phyloP scores from a whole-genome alignment of 2,329 filamentous ascomycete genomes.

The Pseudogymnoascus sp. region DNA sequence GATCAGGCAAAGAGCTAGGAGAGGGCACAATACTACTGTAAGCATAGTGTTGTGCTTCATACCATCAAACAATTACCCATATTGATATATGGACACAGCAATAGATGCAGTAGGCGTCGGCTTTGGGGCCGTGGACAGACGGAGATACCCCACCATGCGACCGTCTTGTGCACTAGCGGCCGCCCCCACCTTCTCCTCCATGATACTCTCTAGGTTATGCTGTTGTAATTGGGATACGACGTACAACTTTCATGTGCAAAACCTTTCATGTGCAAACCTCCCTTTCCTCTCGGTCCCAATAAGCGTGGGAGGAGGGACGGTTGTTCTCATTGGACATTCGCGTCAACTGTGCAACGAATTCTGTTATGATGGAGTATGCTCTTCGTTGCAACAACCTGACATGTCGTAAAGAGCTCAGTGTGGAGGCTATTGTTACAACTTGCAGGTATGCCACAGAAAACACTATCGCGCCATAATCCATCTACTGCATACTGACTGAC shows the following conservation, averaged over 20 bases:
- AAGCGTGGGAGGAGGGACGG: background rate
- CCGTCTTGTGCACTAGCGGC: background rate
- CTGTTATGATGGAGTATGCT: constrained; percentile 57
- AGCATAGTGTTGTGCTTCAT: background rate
- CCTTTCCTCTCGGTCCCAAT: background rate
- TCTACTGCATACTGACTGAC: constrained; percentile 8
- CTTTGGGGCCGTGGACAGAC: background rate
- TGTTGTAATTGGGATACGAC: background rate
- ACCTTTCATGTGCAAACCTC: background rate
- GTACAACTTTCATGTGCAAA: background rate
- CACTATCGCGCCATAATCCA: constrained; percentile 11
- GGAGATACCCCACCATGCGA: background rate
- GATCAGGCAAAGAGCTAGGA: background rate
- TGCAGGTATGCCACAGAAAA: constrained; percentile 57
- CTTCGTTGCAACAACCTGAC: constrained; percentile 74
- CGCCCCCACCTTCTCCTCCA: background rate
- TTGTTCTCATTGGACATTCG: background rate
- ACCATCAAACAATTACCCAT: background rate
- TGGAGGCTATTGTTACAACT: constrained; percentile 75
- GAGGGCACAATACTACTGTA: background rate
- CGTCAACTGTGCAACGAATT: background rate
- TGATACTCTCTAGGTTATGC: background rate
- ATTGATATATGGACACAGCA: background rate
- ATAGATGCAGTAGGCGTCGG: background rate
- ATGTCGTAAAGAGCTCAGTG: constrained; percentile 61